Conservation (phyloP, 2,329 filamentous ascomycete species). For the Cytospora paraplurivora region DNA sequence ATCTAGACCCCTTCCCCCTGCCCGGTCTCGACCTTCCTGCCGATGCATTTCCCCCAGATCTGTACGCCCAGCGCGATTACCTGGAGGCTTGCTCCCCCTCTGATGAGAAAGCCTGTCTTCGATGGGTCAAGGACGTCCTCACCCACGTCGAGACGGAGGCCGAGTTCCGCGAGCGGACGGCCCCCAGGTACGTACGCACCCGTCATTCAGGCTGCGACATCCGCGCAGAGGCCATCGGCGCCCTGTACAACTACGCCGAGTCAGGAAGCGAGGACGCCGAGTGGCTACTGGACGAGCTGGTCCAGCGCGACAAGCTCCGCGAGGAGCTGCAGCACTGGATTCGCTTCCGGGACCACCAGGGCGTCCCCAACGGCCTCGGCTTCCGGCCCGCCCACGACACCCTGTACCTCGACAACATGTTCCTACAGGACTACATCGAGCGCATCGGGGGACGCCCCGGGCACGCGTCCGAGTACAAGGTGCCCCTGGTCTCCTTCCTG, state of each 20-base stretch:
- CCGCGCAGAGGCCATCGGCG: background rate
- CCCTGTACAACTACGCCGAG: background rate
- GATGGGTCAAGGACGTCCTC: background rate
- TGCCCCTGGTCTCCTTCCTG: slow-evolving; percentile 9
- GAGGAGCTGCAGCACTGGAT: background rate
- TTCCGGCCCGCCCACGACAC: slow-evolving; percentile 5
- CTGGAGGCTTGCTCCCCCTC: background rate
- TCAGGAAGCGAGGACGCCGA: background rate
- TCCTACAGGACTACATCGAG: slow-evolving; percentile 1
- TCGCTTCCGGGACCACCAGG: background rate
- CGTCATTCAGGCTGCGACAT: background rate
- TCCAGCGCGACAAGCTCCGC: background rate
- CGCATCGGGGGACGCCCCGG: background rate
- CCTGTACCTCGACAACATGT: slow-evolving; percentile 14
- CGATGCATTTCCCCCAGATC: background rate
- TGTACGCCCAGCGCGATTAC: background rate
- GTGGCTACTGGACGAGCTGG: background rate
- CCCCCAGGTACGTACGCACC: background rate
- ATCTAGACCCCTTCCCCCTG: background rate
- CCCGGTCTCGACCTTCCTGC: background rate
- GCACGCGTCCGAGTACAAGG: background rate
- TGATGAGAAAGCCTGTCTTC: too few relatives aligned
- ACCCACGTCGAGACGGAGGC: background rate
- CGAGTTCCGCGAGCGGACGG: background rate
- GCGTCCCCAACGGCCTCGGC: slow-evolving; percentile 6